A percentile compares a stretch with the other conserved stretches of the same genome.
phyloP scores from a whole-genome alignment of 495 filamentous ascomycete genomes.

The Trypethelium eluteriae region DNA sequence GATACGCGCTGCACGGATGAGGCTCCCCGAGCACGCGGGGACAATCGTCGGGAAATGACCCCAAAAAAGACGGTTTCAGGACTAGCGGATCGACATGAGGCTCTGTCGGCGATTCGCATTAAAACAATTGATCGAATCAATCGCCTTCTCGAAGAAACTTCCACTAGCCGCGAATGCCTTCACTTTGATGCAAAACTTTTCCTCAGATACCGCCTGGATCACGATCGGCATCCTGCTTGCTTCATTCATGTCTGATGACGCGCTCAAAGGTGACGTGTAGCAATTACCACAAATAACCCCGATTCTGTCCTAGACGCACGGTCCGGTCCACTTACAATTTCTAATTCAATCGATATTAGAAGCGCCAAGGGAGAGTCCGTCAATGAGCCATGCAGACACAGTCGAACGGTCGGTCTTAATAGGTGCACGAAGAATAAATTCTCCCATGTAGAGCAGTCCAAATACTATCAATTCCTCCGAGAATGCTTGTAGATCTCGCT shows the following conservation, averaged over 20 bases:
- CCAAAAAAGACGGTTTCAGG: slow-evolving; percentile 11
- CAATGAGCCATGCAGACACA: too few relatives aligned
- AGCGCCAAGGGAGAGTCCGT: too few relatives aligned
- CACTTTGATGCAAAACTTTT: not conserved
- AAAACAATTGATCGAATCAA: not conserved
- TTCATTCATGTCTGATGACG: not conserved
- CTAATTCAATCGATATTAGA: too few relatives aligned
- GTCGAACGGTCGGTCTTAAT: too few relatives aligned
- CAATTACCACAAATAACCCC: too few relatives aligned
- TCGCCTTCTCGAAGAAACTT: not conserved
- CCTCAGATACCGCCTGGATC: not conserved
- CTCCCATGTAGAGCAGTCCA: not conserved
- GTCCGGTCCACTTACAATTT: too few relatives aligned
- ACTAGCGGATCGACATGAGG: slow-evolving; percentile 8
- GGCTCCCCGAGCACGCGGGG: not conserved
- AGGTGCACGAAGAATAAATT: too few relatives aligned
- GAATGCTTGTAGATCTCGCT: not conserved
- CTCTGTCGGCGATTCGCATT: not conserved
- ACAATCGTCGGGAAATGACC: not conserved
- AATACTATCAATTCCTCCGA: not conserved
- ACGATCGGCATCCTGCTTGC: not conserved
- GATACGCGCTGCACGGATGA: slow-evolving; percentile 7
- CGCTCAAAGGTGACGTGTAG: not conserved
- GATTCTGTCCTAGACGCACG: too few relatives aligned
- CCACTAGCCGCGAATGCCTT: not conserved